Base-by-base conservation (phyloP, 2,329 filamentous ascomycete genomes). In the Penicillium fuscoglaucum region DNA sequence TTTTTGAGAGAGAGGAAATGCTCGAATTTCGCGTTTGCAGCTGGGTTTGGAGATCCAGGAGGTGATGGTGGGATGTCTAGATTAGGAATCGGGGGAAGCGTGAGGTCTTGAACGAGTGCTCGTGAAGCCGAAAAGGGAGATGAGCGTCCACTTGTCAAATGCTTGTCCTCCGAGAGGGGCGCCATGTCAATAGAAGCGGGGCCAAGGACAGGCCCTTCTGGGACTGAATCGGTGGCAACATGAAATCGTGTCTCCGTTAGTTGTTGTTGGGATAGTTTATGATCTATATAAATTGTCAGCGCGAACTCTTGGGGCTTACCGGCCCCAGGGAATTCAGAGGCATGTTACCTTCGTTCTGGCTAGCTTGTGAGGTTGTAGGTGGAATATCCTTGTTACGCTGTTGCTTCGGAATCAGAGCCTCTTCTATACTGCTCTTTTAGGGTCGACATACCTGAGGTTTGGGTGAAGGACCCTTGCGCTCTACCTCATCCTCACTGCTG, bases 1-100 rank as follows among this genome's bases (percentile, higher is more conserved):
- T 82, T 82, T 70, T 88, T 88, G 37, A 88, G 74, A 24, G 82
- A 79, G 4, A 88, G 78, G 60, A 88, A 88, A 62, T 83, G 82
- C 48, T 78, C 76, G 66, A 87, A 84, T 65, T 87, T 87, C 60
- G 80, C 79, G 19, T 82, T 84, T 2, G 80, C 66, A 6, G 68
- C 71, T 28, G 74, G 71, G 49, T 77, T 65, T 6, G 78, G 76
- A 40, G 77, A 79, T 29, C 76, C 77, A n/a, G 78, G 77, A 21
- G 77, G 79, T 15, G 77, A 81, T 17, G 74, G 73, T 24, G 78
- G 77, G 46, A 80, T 77, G 40, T 80, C 73, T 61, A 79, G 66
- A 61, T 78, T 76, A 17, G 77, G 77, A 28, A 78, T 64, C 52
- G 79, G 71, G 53, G 80, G 72, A n/a, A 81, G 68, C 15, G 85